These are phyloP conservation scores for Cicer arietinum DNA, from an alignment of 306 rosid genomes.

Conservation along the genomic window DNA sequence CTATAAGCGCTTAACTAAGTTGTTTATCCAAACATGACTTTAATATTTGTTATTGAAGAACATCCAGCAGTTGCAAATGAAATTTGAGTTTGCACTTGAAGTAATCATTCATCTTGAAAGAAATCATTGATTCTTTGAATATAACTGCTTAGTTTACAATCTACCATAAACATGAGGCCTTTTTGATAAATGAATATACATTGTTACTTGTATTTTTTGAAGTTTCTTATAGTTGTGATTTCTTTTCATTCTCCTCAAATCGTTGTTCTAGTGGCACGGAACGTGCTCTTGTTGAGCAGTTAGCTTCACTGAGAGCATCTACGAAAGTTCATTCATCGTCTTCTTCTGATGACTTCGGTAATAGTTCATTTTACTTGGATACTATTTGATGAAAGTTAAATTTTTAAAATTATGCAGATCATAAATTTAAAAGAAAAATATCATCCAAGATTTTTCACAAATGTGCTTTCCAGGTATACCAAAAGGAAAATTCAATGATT, in stretches of 20 bases:
- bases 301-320: slow-evolving; percentile 68
- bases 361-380: slow-evolving; percentile 27
- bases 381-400: slow-evolving; percentile 3
- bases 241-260: slow-evolving; percentile 36
- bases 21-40: too few species aligned
- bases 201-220: not conserved
- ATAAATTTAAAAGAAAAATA: not conserved
- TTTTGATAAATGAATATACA: slow-evolving; percentile 13
- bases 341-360: slow-evolving; percentile 56
- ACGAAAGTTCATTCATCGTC: slow-evolving; percentile 45
- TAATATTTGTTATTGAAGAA: not conserved
- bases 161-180: not conserved
- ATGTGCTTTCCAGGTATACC: slow-evolving; percentile 51
- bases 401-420: slow-evolving; percentile 24
- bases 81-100: not conserved
- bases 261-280: slow-evolving; percentile 61
- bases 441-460: slow-evolving; percentile 9
- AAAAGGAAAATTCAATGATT: slow-evolving; percentile 48
- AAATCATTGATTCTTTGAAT: not conserved
- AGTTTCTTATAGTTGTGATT: slow-evolving; percentile 25
- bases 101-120: slow-evolving; percentile 27
- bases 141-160: slow-evolving; percentile 11
- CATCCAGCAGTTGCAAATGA: too few species aligned
- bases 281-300: slow-evolving; percentile 66
- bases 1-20: too few species aligned